A percentile compares a stretch with the other conserved stretches of the same genome.
phyloP scores from a whole-genome alignment of 2,329 filamentous ascomycete species.

The Sporothrix brasiliensis region DNA sequence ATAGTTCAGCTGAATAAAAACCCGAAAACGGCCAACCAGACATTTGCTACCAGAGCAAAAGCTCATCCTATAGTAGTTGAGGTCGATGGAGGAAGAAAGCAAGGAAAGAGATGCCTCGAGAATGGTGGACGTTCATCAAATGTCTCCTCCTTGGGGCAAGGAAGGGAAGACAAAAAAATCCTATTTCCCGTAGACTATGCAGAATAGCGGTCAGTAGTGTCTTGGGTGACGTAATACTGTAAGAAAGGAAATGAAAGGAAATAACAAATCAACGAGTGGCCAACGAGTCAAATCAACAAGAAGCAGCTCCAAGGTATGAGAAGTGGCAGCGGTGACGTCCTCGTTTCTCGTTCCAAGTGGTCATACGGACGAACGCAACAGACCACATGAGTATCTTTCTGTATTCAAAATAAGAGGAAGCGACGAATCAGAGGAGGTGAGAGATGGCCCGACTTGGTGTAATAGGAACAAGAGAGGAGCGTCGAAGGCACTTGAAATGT shows the following conservation, averaged over 20 bases:
- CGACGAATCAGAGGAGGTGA: not conserved
- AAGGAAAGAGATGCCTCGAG: not conserved
- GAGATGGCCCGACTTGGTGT: not conserved
- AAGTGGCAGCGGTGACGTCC: not conserved
- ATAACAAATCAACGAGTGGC: not conserved
- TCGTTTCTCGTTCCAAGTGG: not conserved
- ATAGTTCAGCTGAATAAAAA: not conserved
- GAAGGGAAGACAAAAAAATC: not conserved
- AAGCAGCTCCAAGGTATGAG: not conserved
- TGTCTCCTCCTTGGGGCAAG: not conserved
- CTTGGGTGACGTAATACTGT: no score
- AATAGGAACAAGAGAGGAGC: not conserved
- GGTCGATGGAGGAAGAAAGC: no score
- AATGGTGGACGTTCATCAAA: not conserved
- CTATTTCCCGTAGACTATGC: slow-evolving; percentile 28
- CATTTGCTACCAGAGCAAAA: slow-evolving; percentile 8
- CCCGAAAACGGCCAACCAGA: not conserved
- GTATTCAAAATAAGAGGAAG: no score
- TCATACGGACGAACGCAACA: not conserved
- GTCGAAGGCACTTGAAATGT: not conserved
- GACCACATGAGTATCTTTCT: slow-evolving; percentile 5
- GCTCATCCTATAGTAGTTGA: not conserved
- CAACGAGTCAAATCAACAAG: not conserved
- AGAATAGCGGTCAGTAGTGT: slow-evolving; percentile 28
- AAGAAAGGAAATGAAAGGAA: not conserved